phyloP scores from a whole-genome alignment of 176 grass and related monocot genomes.

The Poa pratensis region DNA sequence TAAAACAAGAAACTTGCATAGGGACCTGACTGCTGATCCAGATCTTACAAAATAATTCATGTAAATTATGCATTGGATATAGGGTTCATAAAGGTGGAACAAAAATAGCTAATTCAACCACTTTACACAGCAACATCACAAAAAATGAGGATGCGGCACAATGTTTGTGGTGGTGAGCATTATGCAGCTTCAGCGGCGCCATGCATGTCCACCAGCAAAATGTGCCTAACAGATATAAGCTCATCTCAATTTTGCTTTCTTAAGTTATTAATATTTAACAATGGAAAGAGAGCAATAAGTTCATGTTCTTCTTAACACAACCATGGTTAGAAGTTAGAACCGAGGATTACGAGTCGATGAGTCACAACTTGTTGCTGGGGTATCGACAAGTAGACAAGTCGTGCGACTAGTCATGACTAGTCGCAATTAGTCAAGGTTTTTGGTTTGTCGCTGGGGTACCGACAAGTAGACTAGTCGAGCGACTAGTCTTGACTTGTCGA shows the following conservation, averaged over 20 bases:
- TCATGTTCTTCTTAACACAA: constrained; percentile 10
- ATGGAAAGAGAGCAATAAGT: background rate
- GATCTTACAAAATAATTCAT: background rate
- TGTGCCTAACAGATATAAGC: background rate
- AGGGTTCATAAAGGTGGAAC: background rate
- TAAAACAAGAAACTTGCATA: background rate
- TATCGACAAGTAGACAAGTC: too few relatives aligned
- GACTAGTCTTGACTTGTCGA: too few relatives aligned
- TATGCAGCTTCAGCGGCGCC: background rate
- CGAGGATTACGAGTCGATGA: too few relatives aligned
- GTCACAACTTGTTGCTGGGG: too few relatives aligned
- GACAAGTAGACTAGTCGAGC: too few relatives aligned
- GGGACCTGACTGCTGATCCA: background rate
- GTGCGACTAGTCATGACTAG: too few relatives aligned
- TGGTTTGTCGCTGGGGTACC: too few relatives aligned
- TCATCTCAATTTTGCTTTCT: background rate
- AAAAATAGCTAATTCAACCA: background rate
- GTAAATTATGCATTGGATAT: constrained; percentile 2
- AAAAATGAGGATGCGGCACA: background rate
- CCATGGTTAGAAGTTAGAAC: background rate
- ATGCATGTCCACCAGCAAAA: background rate
- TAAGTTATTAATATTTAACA: background rate
- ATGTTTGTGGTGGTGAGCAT: background rate
- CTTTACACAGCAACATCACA: constrained; percentile 8
- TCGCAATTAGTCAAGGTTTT: too few relatives aligned